These are phyloP conservation scores for Hortaea werneckii DNA, from an alignment of 2,329 filamentous ascomycete species.

Conservation along the genomic window DNA sequence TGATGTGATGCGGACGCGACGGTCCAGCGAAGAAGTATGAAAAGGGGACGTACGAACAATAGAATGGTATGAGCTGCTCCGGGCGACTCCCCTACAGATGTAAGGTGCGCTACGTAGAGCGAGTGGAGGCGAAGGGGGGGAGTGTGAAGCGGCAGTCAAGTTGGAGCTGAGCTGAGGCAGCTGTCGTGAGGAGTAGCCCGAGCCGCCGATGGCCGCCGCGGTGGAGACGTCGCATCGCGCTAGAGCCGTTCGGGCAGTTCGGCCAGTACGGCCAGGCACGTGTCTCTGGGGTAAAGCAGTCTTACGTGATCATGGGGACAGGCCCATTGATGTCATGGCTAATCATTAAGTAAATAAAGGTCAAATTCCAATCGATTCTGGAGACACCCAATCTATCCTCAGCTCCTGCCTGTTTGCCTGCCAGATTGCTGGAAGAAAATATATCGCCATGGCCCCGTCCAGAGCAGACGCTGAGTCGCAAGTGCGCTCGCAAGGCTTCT, in stretches of 20 bases:
- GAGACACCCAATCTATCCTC: too few species aligned
- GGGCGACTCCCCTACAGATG: neutral
- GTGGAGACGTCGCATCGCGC: neutral
- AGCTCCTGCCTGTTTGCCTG: too few species aligned
- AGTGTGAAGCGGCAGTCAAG: neutral
- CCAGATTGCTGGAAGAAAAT: too few species aligned
- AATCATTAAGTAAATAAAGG: too few species aligned
- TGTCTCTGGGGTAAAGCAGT: too few species aligned
- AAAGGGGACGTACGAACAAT: conserved; percentile 10
- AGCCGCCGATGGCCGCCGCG: neutral
- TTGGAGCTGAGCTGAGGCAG: neutral
- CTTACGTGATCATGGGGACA: too few species aligned
- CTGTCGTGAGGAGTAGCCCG: neutral
- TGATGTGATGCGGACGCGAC: neutral
- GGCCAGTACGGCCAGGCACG: too few species aligned
- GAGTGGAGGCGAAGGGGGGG: conserved; percentile 2
- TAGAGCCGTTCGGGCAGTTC: too few species aligned
- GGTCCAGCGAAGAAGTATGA: neutral
- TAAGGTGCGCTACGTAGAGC: neutral
- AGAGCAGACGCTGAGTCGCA: conserved; percentile 39
- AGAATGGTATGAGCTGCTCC: neutral
- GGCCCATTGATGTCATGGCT: too few species aligned
- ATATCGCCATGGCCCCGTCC: neutral
- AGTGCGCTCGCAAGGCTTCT: conserved; percentile 60
- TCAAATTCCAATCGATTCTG: too few species aligned